phyloP scores from a whole-genome alignment of 192 early-diverging fungal genomes.

The Phycomyces blakesleeanus region DNA sequence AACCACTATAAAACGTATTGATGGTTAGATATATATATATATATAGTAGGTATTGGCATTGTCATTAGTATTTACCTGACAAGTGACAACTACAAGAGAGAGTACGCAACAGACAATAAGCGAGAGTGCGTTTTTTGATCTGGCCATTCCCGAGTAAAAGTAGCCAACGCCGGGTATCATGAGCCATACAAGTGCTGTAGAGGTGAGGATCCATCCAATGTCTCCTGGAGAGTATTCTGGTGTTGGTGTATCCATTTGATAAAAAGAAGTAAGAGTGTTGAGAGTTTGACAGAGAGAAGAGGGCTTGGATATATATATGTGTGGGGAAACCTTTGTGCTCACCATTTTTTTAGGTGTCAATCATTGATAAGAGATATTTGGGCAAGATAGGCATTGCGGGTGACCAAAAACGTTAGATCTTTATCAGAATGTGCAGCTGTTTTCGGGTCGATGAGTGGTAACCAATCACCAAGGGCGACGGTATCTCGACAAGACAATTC shows the following conservation, averaged over 20 bases:
- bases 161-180: conserved; percentile 95
- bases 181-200: conserved; percentile 80
- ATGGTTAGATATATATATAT: conserved; percentile 5
- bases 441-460: too few relatives aligned
- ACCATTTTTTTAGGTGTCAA: too few relatives aligned
- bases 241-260: not conserved
- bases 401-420: too few relatives aligned
- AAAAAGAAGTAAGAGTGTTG: too few relatives aligned
- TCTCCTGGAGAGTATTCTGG: conserved; percentile 40
- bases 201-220: conserved; percentile 65
- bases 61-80: conserved; percentile 61
- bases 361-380: too few relatives aligned
- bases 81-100: conserved; percentile 77
- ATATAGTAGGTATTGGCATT: conserved; percentile 4
- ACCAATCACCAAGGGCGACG: too few relatives aligned
- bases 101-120: conserved; percentile 82
- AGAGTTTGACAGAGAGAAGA: too few relatives aligned
- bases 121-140: conserved; percentile 89
- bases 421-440: too few relatives aligned
- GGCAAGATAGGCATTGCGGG: too few relatives aligned
- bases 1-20: conserved; percentile 61
- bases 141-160: conserved; percentile 93
- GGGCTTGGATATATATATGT: too few relatives aligned
- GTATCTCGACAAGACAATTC: too few relatives aligned
- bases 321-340: too few relatives aligned